Evolutionary conservation across 1,284 basidiomycete species (phyloP), one percentile per base, ranked within the genome.

Genomic region (Neotropicomus parvogracilis): DNA sequence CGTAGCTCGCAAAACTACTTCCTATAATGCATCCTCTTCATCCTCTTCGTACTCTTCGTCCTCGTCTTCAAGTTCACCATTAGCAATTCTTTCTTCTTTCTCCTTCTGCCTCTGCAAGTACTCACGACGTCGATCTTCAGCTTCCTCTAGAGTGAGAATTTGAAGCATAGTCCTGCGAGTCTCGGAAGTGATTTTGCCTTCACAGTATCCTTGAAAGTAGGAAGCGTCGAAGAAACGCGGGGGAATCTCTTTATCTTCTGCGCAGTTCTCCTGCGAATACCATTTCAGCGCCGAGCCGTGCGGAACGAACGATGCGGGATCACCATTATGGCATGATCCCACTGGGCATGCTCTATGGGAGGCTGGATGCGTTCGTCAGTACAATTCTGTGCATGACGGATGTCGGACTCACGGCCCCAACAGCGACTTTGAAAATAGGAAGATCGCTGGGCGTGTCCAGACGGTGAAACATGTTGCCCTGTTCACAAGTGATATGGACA

Each of bases 141-240:
- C 49, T 36, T 64, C 62, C 35, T 58, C 32, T 4, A 4, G 16
- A 24, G 58, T 62, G 17, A 60, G 44, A 19, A 64, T 59, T 9
- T 51, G 55, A 19, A 56, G 50, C 29, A 27, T 36, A 6, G 47
- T 46, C 49, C 34, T 50, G 42, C 50, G 46, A 31, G 59, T 16
- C 24, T 34, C 43, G 5, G 59, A 62, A 12, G 32, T 52, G 20
- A 62, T 11, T 29, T 42, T 52, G 40, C 59, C 47, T 38, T 62
- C 17, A 40, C 55, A 64, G 24, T 60, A 60, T 19, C 55, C 49
- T 33, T 50, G 34, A 35, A 61, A 60, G 34, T 54, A 55, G 32
- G 55, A 50, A 45, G 54, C 33, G 13, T 60, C 57, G 7, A 62
- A 54, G 31, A 68, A 28, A 29, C 57, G 61, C 3, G 46, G 37